These are phyloP conservation scores for Ilex paraguariensis DNA, from an alignment of 305 asterid genomes.

Conservation along the genomic window DNA sequence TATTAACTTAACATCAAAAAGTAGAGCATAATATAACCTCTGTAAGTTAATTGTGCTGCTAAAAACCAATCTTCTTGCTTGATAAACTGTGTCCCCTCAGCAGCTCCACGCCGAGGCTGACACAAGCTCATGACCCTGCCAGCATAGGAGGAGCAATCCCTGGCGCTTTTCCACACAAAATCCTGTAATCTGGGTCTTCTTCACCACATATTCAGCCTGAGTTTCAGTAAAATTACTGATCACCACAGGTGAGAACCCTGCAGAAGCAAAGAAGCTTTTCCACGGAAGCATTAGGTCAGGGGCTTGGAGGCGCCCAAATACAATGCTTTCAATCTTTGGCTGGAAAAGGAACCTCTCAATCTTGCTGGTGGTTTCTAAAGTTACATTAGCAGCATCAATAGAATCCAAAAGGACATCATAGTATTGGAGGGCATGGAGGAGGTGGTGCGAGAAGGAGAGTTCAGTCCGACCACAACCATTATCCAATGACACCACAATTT, in stretches of 20 bases:
- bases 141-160: conserved; percentile 43
- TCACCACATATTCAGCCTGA: conserved; percentile 47
- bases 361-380: conserved; percentile 29
- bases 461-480: conserved; percentile 42
- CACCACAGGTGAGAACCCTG: conserved; percentile 36
- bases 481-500: conserved; percentile 40
- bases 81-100: conserved; percentile 2
- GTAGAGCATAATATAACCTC: too few species aligned
- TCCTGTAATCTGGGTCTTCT: conserved; percentile 40
- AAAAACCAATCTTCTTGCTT: neutral
- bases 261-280: conserved; percentile 36
- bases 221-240: conserved; percentile 48
- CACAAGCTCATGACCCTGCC: conserved; percentile 49
- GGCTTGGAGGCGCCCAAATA: conserved; percentile 21
- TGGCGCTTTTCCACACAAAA: conserved; percentile 53
- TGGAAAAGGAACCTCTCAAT: conserved; percentile 46
- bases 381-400: conserved; percentile 37
- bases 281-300: conserved; percentile 40
- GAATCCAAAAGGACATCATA: conserved; percentile 44
- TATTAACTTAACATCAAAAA: too few species aligned
- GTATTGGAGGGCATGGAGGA: conserved; percentile 40
- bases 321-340: conserved; percentile 40
- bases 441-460: conserved; percentile 36
- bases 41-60: too few species aligned
- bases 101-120: conserved; percentile 63